Conservation (phyloP, 75 land plant species). For the Cupressus sempervirens region DNA sequence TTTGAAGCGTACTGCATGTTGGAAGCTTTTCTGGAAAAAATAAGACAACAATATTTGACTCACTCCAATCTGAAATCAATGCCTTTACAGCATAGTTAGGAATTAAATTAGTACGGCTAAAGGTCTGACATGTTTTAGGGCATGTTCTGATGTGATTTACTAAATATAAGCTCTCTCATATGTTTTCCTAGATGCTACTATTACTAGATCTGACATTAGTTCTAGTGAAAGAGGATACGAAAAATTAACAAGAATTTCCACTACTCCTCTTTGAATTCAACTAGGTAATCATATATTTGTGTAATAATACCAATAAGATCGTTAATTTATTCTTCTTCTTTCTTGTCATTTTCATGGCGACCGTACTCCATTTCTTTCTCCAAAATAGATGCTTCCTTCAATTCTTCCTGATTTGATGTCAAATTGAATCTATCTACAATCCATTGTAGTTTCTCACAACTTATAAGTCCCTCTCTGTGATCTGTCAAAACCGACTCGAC, state of each 20-base stretch:
- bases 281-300: conserved; percentile 19
- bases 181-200: conserved; percentile 44
- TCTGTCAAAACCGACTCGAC: conserved; percentile 19
- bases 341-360: conserved; percentile 10
- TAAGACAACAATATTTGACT: conserved; percentile 19
- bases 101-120: conserved; percentile 28
- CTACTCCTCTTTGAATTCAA: conserved; percentile 20
- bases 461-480: conserved; percentile 9
- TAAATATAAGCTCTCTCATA: conserved; percentile 40
- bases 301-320: conserved; percentile 13
- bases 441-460: conserved; percentile 18
- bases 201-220: conserved; percentile 48
- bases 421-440: conserved; percentile 23
- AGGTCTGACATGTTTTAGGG: conserved; percentile 38
- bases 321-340: conserved; percentile 18
- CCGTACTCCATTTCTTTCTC: conserved; percentile 15
- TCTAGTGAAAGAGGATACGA: conserved; percentile 43
- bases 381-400: conserved; percentile 18
- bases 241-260: conserved; percentile 35
- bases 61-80: conserved; percentile 39
- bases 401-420: conserved; percentile 22
- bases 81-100: conserved; percentile 41
- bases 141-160: conserved; percentile 33
- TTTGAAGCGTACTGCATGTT: not conserved
- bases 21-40: conserved; percentile 22